Evolutionary conservation across 2,329 filamentous ascomycete genomes (phyloP), one percentile per base, ranked within the genome.

Genomic region (Ophiostoma australiae): DNA sequence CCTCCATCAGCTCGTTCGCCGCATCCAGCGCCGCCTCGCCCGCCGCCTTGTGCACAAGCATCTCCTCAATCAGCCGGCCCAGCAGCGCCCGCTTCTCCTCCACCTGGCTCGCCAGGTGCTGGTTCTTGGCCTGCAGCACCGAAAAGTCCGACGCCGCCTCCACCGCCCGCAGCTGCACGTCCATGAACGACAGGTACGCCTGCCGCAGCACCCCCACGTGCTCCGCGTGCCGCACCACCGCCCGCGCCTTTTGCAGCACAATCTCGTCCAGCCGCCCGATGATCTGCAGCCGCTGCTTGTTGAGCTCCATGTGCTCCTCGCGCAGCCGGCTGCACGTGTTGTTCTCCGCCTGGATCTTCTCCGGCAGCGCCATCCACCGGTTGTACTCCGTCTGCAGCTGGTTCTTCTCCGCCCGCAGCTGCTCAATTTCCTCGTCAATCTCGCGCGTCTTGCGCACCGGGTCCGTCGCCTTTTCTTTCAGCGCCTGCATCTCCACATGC

Each of bases 71-170:
- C 23, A 41, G 78, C 33, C 78, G 73, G 8, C 74, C 70, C 8
- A 86, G 77, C 35, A 81, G 81, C 7, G 76, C 74, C 82, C 80
- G 78, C 6, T 82, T 79, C 23, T 79, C 67, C 17, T n/a, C 27
- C 3, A 69, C 20, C 39, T 67, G 37, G n/a, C 6, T 10, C 39
- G 84, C 83, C 72, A 93, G 87, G 67, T 87, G 83, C 10, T 79
- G 75, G 75, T 93, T 92, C 72, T 89, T 89, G 20, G 82, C 81
- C 75, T 87, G 86, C n/a, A 97, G 82, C 6, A 86, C 86, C 65
- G 87, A 84, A 2, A 91, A 79, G 76, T 99, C 95, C 0, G 93
- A 97, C n/a, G 84, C 79, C 1, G 93, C 94, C 81, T 99, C 95
- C 39, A 96, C 86, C 0, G 86, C 81, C 73, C 88, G 84, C 65